A percentile compares a stretch with the other conserved stretches of the same genome.
phyloP scores from a whole-genome alignment of 352 stramenopile genomes.

The Phytophthora boehmeriae region DNA sequence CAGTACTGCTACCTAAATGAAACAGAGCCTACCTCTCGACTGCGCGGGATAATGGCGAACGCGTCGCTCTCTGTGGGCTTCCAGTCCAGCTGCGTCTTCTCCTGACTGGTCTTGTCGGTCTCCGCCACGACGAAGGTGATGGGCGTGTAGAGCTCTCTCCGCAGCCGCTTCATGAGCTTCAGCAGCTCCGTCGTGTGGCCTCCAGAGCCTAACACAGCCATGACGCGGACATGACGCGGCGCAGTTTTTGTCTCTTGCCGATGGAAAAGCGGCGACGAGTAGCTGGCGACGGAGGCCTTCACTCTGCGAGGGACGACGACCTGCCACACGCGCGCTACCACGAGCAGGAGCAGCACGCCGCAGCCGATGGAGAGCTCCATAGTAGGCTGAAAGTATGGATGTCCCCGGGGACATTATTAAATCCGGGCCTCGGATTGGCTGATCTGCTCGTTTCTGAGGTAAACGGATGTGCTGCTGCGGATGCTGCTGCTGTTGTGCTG shows the following conservation, averaged over 20 bases:
- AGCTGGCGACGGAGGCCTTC: constrained; percentile 26
- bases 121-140: constrained; percentile 91
- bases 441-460: too few relatives aligned
- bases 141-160: constrained; percentile 79
- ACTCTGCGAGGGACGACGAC: constrained; percentile 32
- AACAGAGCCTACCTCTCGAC: constrained; percentile 79
- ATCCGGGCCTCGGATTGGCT: too few relatives aligned
- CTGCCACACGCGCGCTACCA: constrained; percentile 33
- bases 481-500: too few relatives aligned
- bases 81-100: constrained; percentile 77
- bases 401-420: too few relatives aligned
- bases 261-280: constrained; percentile 26
- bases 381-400: too few relatives aligned
- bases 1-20: too few relatives aligned
- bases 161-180: constrained; percentile 88
- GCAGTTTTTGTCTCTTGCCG: constrained; percentile 10
- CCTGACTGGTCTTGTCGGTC: constrained; percentile 91
- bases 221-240: constrained; percentile 47
- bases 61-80: constrained; percentile 44
- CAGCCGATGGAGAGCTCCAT: constrained; percentile 31
- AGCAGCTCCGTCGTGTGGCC: constrained; percentile 97
- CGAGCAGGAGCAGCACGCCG: constrained; percentile 22
- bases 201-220: constrained; percentile 86
- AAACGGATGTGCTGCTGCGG: too few relatives aligned
- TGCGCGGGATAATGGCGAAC: constrained; percentile 90